Evolutionary conservation across 805 yeast species (phyloP).

Genomic region (Monosporozyma yasuniensis): DNA sequence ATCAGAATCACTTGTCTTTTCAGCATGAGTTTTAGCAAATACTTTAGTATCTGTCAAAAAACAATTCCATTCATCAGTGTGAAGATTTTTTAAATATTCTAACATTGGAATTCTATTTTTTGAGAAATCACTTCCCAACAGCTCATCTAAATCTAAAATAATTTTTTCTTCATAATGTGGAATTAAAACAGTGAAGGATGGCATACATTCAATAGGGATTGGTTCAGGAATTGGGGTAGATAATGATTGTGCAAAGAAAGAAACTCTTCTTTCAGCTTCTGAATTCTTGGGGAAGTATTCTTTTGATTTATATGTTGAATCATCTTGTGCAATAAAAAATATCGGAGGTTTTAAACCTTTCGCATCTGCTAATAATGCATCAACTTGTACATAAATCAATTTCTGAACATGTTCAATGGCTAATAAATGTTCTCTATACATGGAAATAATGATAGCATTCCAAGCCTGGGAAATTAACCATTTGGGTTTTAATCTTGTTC

Average conservation of each 20-base stretch:
- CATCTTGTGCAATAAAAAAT: constrained; percentile 77
- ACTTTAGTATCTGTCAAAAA: constrained; percentile 71
- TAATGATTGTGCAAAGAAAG: constrained; percentile 83
- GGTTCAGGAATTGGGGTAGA: constrained; percentile 81
- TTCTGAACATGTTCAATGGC: constrained; percentile 65
- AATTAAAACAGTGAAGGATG: constrained; percentile 71
- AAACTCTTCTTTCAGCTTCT: constrained; percentile 75
- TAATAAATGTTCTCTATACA: constrained; percentile 73
- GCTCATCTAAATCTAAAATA: constrained; percentile 63
- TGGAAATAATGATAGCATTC: constrained; percentile 75
- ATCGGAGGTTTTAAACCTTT: constrained; percentile 56
- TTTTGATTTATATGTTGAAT: constrained; percentile 47
- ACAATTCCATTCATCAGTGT: constrained; percentile 70
- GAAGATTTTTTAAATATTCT: constrained; percentile 67
- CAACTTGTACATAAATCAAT: constrained; percentile 48
- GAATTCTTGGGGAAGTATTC: constrained; percentile 52
- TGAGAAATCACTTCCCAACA: constrained; percentile 58
- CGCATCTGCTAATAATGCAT: constrained; percentile 30
- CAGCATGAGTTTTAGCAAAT: constrained; percentile 31
- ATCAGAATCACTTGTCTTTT: background rate
- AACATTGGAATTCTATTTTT: constrained; percentile 58
- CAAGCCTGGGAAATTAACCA: constrained; percentile 60
- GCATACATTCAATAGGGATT: constrained; percentile 57
- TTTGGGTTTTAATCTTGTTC: constrained; percentile 42
- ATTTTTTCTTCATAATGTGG: constrained; percentile 87